These are phyloP conservation scores for Oryza coarctata DNA, from an alignment of 176 grass and related monocot genomes.

Conservation along the genomic window DNA sequence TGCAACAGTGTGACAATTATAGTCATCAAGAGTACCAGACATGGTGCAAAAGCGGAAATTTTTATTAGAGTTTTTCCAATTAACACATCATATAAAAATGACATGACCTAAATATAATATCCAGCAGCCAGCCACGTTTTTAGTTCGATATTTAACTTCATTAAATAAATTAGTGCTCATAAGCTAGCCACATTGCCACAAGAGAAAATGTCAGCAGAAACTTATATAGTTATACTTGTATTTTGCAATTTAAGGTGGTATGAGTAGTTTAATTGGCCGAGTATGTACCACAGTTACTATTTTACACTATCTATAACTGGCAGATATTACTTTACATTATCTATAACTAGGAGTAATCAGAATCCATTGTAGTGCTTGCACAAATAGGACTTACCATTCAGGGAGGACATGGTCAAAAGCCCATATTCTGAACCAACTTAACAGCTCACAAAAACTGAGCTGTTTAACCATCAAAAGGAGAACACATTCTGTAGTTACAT, in stretches of 20 bases:
- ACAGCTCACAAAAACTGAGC: neutral
- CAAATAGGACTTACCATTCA: constrained; percentile 12
- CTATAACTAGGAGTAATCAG: constrained; percentile 9
- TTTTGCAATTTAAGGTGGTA: neutral
- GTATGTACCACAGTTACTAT: neutral
- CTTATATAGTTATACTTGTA: neutral
- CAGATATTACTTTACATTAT: constrained; percentile 32
- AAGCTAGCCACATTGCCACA: neutral
- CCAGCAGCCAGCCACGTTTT: neutral
- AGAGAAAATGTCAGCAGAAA: neutral
- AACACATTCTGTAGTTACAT: neutral
- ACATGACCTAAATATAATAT: neutral
- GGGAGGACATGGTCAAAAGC: neutral
- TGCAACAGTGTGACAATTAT: neutral
- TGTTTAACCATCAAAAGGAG: neutral
- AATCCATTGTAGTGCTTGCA: constrained; percentile 15
- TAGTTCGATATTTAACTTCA: neutral
- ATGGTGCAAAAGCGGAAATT: neutral
- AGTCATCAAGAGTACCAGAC: neutral
- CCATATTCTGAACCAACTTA: constrained; percentile 5
- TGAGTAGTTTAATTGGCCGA: neutral
- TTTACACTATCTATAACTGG: constrained; percentile 37
- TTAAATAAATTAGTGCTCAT: neutral
- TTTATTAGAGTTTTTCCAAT: constrained; percentile 1
- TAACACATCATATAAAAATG: neutral